Evolutionary conservation across 441 rosid species (phyloP).

Genomic region (Mallotus repandus): DNA sequence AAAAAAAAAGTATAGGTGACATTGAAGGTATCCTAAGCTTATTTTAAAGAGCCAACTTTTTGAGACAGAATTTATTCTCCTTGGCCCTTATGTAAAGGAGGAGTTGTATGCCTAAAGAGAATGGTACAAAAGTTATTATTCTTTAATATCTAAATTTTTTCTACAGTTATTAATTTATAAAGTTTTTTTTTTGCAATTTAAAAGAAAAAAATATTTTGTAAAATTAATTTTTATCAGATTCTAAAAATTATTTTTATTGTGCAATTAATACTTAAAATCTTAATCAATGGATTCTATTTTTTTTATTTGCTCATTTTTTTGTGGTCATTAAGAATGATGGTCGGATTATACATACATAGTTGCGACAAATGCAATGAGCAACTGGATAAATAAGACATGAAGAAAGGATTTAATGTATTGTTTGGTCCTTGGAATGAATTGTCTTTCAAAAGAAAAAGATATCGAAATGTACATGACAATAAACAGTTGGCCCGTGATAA

Average conservation of each 20-base stretch:
- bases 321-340: background rate
- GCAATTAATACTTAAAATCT: too few relatives aligned
- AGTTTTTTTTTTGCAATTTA: too few relatives aligned
- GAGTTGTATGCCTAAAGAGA: too few relatives aligned
- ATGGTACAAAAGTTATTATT: too few relatives aligned
- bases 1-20: slow-evolving; percentile 23
- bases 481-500: slow-evolving; percentile 6
- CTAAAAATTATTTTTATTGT: too few relatives aligned
- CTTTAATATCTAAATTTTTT: too few relatives aligned
- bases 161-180: too few relatives aligned
- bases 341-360: background rate
- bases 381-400: background rate
- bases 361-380: background rate
- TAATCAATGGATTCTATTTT: too few relatives aligned
- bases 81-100: too few relatives aligned
- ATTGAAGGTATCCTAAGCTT: slow-evolving; percentile 38
- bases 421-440: slow-evolving; percentile 4
- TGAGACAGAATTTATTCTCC: slow-evolving; percentile 28
- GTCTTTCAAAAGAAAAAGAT: background rate
- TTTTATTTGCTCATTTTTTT: background rate
- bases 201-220: too few relatives aligned
- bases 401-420: background rate
- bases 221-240: too few relatives aligned
- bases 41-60: slow-evolving; percentile 18
- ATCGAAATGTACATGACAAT: slow-evolving; percentile 13